Evolutionary conservation across 2,329 filamentous ascomycete genomes (phyloP).

Genomic region (Mollisia scopiformis): DNA sequence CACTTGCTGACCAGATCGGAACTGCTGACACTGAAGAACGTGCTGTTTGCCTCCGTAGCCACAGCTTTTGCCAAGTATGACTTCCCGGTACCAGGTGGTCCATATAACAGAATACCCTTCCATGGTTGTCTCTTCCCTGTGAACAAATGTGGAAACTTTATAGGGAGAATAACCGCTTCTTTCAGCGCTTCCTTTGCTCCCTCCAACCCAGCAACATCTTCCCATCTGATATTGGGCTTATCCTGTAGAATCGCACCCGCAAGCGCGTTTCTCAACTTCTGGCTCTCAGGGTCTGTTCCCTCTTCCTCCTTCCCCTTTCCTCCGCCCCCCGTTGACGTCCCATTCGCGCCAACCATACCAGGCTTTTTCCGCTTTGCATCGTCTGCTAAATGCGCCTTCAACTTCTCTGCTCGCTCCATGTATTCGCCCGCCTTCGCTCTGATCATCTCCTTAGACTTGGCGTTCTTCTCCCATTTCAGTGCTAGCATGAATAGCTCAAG

Average conservation of each 20-base stretch:
- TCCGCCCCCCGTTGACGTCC: conserved; percentile 63
- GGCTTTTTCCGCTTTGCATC: conserved; percentile 74
- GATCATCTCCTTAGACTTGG: conserved; percentile 96
- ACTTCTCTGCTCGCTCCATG: conserved; percentile 98
- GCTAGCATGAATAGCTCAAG: conserved; percentile 99
- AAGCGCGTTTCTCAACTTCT: conserved; percentile 91
- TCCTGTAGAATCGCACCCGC: conserved; percentile 92
- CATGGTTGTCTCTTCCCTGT: conserved; percentile 95
- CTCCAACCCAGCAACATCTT: conserved; percentile 95
- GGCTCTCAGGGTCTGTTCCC: conserved; percentile 84
- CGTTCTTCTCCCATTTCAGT: conserved; percentile 99
- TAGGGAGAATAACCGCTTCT: conserved; percentile 95
- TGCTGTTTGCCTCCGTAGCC: conserved; percentile 97
- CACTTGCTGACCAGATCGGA: conserved; percentile 98
- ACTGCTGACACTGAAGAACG: conserved; percentile 98
- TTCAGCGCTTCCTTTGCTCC: conserved; percentile 95
- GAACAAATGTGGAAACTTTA: conserved; percentile 97
- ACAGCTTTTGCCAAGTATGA: conserved; percentile 97
- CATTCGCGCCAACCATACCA: conserved; percentile 73
- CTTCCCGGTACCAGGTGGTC: conserved; percentile 95
- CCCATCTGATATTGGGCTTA: conserved; percentile 96
- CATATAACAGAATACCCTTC: conserved; percentile 97
- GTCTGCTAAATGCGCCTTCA: conserved; percentile 86
- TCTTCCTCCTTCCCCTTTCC: conserved; percentile 63
- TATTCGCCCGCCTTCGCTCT: conserved; percentile 93